Evolutionary conservation across 2,329 filamentous ascomycete species (phyloP).

Genomic region (Fusarium sarcochroum): DNA sequence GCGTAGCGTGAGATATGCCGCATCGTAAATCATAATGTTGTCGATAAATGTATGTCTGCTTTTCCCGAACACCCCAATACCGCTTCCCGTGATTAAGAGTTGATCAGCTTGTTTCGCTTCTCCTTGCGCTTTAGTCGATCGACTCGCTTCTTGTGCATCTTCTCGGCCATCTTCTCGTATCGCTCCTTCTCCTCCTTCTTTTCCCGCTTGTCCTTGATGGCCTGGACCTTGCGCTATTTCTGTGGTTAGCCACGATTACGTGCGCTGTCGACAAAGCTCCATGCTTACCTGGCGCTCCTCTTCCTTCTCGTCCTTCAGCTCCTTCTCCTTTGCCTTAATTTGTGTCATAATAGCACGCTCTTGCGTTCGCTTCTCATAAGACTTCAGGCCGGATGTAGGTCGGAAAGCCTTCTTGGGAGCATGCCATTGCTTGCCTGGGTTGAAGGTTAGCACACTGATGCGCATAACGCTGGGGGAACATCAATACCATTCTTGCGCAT

Average conservation of each 20-base stretch:
- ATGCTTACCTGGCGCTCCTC: slow-evolving; percentile 81
- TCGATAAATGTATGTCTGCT: slow-evolving; percentile 20
- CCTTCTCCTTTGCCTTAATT: slow-evolving; percentile 93
- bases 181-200: slow-evolving; percentile 94
- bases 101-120: slow-evolving; percentile 91
- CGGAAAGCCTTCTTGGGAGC: slow-evolving; percentile 86
- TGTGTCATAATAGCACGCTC: slow-evolving; percentile 78
- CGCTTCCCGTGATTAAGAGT: slow-evolving; percentile 64
- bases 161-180: slow-evolving; percentile 94
- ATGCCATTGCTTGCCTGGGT: slow-evolving; percentile 94
- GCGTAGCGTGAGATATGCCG: slow-evolving; percentile 32
- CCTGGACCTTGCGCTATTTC: slow-evolving; percentile 78
- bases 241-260: slow-evolving; percentile 23
- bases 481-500: slow-evolving; percentile 85
- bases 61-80: slow-evolving; percentile 2
- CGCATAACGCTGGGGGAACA: background rate
- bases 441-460: slow-evolving; percentile 25
- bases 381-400: slow-evolving; percentile 80
- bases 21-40: slow-evolving; percentile 46
- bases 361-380: slow-evolving; percentile 82
- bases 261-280: background rate
- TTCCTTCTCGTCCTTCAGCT: slow-evolving; percentile 97
- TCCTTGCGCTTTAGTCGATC: slow-evolving; percentile 95
- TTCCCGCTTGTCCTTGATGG: slow-evolving; percentile 86
- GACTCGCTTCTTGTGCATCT: slow-evolving; percentile 96